Evolutionary conservation across 176 grass and related monocot species (phyloP), one percentile per base, ranked within the genome.

Genomic region (Zizania latifolia): DNA sequence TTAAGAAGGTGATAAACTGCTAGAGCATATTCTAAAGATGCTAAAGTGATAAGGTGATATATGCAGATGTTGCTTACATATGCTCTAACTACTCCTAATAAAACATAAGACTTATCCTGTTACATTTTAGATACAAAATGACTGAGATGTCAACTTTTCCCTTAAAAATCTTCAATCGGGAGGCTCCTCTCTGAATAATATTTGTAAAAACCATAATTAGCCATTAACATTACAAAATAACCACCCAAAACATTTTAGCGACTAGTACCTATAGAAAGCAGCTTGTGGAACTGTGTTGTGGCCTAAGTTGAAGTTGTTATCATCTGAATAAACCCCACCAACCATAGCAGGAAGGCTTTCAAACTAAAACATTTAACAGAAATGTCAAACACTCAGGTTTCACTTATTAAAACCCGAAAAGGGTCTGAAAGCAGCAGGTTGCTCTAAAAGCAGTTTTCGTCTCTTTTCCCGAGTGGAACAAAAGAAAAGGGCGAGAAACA

Each of bases 101-200:
- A n/a, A n/a, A n/a, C n/a, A n/a, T n/a, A n/a, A n/a, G n/a, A n/a
- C n/a, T n/a, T n/a, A n/a, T n/a, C n/a, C n/a, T n/a, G n/a, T n/a
- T n/a, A n/a, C n/a, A n/a, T n/a, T n/a, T n/a, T n/a, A n/a, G n/a
- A n/a, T n/a, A n/a, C n/a, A n/a, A n/a, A n/a, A n/a, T n/a, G n/a
- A n/a, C n/a, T n/a, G n/a, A n/a, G n/a, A n/a, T n/a, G n/a, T n/a
- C n/a, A n/a, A n/a, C n/a, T n/a, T n/a, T n/a, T n/a, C n/a, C n/a
- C n/a, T n/a, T n/a, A n/a, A n/a, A n/a, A n/a, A n/a, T 99, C 92
- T 82, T 99, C 92, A 14, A 99, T 99, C 2, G 92, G 96, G 11
- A 92, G 96, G 39, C 96, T 99, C 87, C 96, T 80, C 81, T 99
- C 96, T 99, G 53, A 76, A 53, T 46, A 67, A 60, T 15, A 86